Conservation (phyloP, 495 filamentous ascomycete genomes). For the Cairneyella variabilis region DNA sequence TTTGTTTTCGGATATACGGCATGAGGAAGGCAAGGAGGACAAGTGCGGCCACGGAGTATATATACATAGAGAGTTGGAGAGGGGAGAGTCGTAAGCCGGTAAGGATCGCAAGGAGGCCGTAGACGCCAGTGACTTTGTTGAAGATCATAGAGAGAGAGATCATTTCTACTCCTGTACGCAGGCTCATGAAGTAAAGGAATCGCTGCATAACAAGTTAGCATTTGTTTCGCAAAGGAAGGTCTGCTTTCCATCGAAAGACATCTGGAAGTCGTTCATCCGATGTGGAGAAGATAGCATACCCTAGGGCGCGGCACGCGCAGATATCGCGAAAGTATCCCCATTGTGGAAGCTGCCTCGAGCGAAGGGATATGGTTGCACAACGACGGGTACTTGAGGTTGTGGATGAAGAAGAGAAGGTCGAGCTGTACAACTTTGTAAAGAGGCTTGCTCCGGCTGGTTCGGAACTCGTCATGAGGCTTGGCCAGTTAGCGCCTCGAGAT, state of each 20-base stretch:
- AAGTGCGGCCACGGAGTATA: constrained; percentile 73
- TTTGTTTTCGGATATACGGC: constrained; percentile 66
- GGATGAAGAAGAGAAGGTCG: no score
- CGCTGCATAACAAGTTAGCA: constrained; percentile 14
- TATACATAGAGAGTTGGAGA: constrained; percentile 74
- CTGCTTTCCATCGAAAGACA: no score
- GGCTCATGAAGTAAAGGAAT: constrained; percentile 79
- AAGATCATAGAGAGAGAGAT: constrained; percentile 74
- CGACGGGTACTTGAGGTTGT: no score
- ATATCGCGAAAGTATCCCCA: constrained; percentile 35
- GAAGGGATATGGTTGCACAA: no score
- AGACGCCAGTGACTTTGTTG: constrained; percentile 85
- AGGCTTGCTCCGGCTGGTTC: no score
- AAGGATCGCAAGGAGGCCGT: constrained; percentile 80
- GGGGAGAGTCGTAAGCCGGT: constrained; percentile 61
- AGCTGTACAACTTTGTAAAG: no score
- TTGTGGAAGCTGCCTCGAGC: constrained; percentile 2
- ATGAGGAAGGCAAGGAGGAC: constrained; percentile 56
- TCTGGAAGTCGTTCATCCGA: not conserved
- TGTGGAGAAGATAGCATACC: constrained; percentile 32
- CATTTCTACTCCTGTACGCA: constrained; percentile 79
- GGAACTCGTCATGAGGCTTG: no score
- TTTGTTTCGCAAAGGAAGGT: not conserved
- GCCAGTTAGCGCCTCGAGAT: no score
- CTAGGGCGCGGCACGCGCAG: constrained; percentile 57